Base-by-base conservation (phyloP, 1,139 yeast species). In the Candida albicans region DNA sequence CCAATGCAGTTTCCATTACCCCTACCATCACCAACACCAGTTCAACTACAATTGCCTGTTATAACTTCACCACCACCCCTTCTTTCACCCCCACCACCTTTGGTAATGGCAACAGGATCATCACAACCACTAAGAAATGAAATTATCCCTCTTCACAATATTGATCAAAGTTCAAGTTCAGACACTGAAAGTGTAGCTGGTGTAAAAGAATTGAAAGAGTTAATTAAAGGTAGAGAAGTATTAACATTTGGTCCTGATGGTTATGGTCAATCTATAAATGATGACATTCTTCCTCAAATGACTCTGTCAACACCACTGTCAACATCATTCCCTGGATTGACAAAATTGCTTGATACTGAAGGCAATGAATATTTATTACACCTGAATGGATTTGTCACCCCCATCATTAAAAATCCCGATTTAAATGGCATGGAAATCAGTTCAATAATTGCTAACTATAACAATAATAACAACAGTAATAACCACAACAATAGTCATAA, bases 221-320 rank as follows among this genome's bases (percentile, higher is more conserved):
- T 61, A 39, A 51, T 61, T 5, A 43, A 41, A 24, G 65, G 63
- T 2, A 51, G 59, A 22, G 65, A 59, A 36, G 49, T 50, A 10
- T 47, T 56, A 29, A 58, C 62, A 2, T 60, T 50, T 46, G 59
- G 58, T 2, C 57, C 58, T 13, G 56, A 51, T 18, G 50, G 39
- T 28, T 38, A 37, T 24, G 35, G 38, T 33, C 36, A 29, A 30
- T 27, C 29, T 35, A 22, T 34, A 14, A 24, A 30, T 30, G 35
- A 30, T 10, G 38, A 33, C 2, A 28, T 29, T 24, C 37, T 29
- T 25, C 42, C 37, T 11, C 30, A 37, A 24, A 11, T 37, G 10
- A 22, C 35, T 6, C 30, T 29, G 27, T 33, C 41, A 22, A 34
- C 49, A 35, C 37, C 42, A 13, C 37, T 13, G 50, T 45, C 30